Base-by-base conservation (phyloP, 352 stramenopile genomes). In the Elongisporangium undulatum region DNA sequence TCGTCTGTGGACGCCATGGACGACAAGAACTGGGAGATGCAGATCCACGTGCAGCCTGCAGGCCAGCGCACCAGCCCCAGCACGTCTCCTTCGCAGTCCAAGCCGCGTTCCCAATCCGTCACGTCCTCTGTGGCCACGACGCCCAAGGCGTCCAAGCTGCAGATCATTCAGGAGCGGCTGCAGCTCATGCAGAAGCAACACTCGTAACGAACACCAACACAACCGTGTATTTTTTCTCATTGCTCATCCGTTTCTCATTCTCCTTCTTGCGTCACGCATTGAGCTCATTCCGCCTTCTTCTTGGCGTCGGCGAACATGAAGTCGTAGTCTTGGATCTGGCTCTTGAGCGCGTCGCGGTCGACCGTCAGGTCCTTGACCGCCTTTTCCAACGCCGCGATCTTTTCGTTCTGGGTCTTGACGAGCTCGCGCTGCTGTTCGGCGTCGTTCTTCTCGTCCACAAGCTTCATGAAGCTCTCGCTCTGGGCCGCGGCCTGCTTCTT, bases 271-370 rank as follows among this genome's bases (percentile, higher is more conserved):
- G 22, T 4, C 16, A 63, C 17, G 55, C 29, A 41, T 26, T 67
- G 56, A 21, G 45, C 59, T 80, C 85, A 94, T 50, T 89, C 74
- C 1, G 82, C 83, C 58, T 94, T 94, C 72, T 94, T 94, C 73
- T 90, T 91, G 48, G 82, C 85, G 16, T 94, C 85, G 6, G 85
- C 75, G 71, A 94, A 94, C 85, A 94, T 94, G 58, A 94, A 94
- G 69, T 94, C 85, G 63, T 94, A 94, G 66, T 94, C 85, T 58
- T 94, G 82, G 53, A 94, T 82, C 64, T 94, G 85, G 50, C 49
- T 78, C 77, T 86, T 89, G 53, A 94, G 70, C 17, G 82, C 64
- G 55, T 92, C 85, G 53, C 82, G 66, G 39, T 94, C 85, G 8
- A 65, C 71, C 61, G 63, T 82, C 17, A 94, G 67, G 17, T 70